Evolutionary conservation across 2,329 filamentous ascomycete species (phyloP).

Genomic region (Ascochyta pisi): DNA sequence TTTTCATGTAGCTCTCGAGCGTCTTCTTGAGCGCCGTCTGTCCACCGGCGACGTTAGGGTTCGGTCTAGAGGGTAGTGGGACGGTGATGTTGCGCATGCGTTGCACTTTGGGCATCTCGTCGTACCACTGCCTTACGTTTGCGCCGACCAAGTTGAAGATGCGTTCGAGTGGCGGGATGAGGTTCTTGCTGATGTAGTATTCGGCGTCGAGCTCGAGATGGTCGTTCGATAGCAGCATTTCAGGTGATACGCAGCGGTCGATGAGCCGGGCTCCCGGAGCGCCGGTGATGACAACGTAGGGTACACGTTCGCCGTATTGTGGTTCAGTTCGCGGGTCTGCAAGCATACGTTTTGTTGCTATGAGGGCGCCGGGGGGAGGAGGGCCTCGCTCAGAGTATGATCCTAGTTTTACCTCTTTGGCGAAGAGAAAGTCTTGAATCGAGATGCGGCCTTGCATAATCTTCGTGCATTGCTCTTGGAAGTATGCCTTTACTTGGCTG

Average conservation of each 20-base stretch:
- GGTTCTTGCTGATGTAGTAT: slow-evolving; percentile 95
- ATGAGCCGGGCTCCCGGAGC: slow-evolving; percentile 84
- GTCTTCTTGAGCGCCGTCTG: slow-evolving; percentile 65
- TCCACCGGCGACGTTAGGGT: slow-evolving; percentile 31
- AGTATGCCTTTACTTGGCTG: slow-evolving; percentile 86
- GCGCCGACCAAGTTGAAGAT: slow-evolving; percentile 97
- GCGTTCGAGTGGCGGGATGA: slow-evolving; percentile 92
- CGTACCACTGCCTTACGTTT: slow-evolving; percentile 89
- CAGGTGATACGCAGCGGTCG: slow-evolving; percentile 89
- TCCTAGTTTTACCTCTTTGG: slow-evolving; percentile 87
- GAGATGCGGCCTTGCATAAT: slow-evolving; percentile 90
- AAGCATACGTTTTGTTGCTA: slow-evolving; percentile 86
- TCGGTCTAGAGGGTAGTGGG: slow-evolving; percentile 24
- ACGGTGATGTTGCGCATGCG: slow-evolving; percentile 69
- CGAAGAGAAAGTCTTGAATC: slow-evolving; percentile 95
- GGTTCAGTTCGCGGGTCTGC: slow-evolving; percentile 86
- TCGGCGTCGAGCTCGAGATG: slow-evolving; percentile 86
- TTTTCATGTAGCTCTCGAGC: slow-evolving; percentile 92
- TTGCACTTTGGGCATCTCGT: slow-evolving; percentile 93
- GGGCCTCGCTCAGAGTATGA: slow-evolving; percentile 83
- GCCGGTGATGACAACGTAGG: slow-evolving; percentile 91
- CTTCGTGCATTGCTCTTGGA: slow-evolving; percentile 87
- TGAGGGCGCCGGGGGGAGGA: slow-evolving; percentile 84
- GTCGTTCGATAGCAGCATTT: slow-evolving; percentile 77
- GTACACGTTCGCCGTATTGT: slow-evolving; percentile 92